Percentiles rank a stretch among this genome's conserved stretches.
Evolutionary conservation across 371 early-diverging fungal species (phyloP).

Genomic region (Mycotypha africana): DNA sequence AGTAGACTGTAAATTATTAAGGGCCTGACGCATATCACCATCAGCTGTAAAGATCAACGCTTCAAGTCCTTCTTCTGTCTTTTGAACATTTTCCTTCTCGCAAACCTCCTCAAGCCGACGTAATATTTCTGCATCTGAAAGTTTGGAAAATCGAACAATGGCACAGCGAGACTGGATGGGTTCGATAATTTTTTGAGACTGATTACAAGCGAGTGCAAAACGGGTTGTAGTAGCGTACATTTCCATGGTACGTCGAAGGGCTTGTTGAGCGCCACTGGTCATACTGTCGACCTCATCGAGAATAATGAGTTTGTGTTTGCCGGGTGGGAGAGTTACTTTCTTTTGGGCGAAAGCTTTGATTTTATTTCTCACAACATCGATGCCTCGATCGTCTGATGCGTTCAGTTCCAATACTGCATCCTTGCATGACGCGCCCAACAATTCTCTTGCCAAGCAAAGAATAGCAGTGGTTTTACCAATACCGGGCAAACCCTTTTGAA

Average conservation of each 20-base stretch:
- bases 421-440: conserved; percentile 80
- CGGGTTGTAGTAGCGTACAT: conserved; percentile 91
- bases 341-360: conserved; percentile 99
- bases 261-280: conserved; percentile 95
- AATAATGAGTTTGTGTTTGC: conserved; percentile 94
- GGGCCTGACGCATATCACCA: conserved; percentile 98
- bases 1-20: conserved; percentile 96
- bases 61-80: conserved; percentile 76
- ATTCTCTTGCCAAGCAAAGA: conserved; percentile 83
- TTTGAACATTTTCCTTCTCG: conserved; percentile 68
- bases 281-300: conserved; percentile 99
- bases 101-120: conserved; percentile 81
- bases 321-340: conserved; percentile 87
- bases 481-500: conserved; percentile 87
- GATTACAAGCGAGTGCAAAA: conserved; percentile 98
- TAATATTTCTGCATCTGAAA: conserved; percentile 75
- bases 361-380: conserved; percentile 95
- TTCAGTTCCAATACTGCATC: conserved; percentile 95
- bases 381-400: conserved; percentile 99
- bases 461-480: conserved; percentile 99
- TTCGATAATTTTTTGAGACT: conserved; percentile 97
- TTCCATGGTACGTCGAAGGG: conserved; percentile 97
- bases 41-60: conserved; percentile 95
- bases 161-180: conserved; percentile 99
- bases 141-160: conserved; percentile 81